Evolutionary conservation across 2,329 filamentous ascomycete genomes (phyloP).

Genomic region (Aspergillus hortae): DNA sequence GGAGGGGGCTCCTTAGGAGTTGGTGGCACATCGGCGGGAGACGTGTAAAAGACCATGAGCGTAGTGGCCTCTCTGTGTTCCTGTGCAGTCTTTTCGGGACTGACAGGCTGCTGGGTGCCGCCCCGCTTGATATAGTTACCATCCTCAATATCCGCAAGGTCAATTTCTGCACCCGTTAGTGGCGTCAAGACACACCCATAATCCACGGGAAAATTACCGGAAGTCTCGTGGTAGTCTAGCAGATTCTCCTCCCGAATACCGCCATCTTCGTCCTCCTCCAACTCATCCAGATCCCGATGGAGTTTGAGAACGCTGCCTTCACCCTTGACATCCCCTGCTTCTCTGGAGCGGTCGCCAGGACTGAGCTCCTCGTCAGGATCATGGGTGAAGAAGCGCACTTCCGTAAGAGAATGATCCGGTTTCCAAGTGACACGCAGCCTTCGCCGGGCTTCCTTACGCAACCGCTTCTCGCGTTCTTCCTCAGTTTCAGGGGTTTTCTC

Average conservation of each 20-base stretch:
- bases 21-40: slow-evolving; percentile 42
- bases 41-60: slow-evolving; percentile 48
- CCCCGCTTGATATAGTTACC: slow-evolving; percentile 40
- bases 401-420: slow-evolving; percentile 53
- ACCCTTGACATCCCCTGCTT: slow-evolving; percentile 57
- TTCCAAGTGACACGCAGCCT: slow-evolving; percentile 61
- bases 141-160: slow-evolving; percentile 36
- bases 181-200: background rate
- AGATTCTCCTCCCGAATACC: slow-evolving; percentile 41
- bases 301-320: slow-evolving; percentile 51
- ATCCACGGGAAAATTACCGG: slow-evolving; percentile 24
- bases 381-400: slow-evolving; percentile 58
- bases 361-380: slow-evolving; percentile 61
- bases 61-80: slow-evolving; percentile 46
- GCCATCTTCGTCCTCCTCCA: slow-evolving; percentile 59
- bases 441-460: slow-evolving; percentile 59
- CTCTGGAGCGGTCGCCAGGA: slow-evolving; percentile 56
- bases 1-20: slow-evolving; percentile 47
- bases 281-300: slow-evolving; percentile 53
- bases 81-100: slow-evolving; percentile 42
- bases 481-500: slow-evolving; percentile 55
- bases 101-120: slow-evolving; percentile 37
- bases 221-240: slow-evolving; percentile 30
- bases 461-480: slow-evolving; percentile 56
- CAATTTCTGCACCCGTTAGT: slow-evolving; percentile 32